Evolutionary conservation across 352 stramenopile species (phyloP).

Genomic region (Thraustotheca clavata): DNA sequence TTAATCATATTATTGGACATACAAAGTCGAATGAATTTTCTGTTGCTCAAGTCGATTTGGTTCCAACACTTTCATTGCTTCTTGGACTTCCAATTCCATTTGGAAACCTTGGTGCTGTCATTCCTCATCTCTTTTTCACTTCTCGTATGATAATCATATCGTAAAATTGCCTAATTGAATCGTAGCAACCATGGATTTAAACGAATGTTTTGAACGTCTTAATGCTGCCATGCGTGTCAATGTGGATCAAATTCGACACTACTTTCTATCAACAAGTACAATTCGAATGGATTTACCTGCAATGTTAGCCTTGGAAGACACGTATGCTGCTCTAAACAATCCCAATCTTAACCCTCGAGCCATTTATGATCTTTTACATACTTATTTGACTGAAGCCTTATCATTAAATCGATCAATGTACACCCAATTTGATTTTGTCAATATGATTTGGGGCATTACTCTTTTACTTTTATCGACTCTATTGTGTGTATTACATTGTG

Average conservation of each 20-base stretch:
- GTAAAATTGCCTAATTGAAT: background rate
- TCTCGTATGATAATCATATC: background rate
- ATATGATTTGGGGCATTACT: conserved; percentile 58
- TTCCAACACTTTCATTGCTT: conserved; percentile 92
- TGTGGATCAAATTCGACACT: conserved; percentile 72
- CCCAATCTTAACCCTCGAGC: background rate
- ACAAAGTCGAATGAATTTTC: background rate
- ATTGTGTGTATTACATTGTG: background rate
- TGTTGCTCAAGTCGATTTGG: conserved; percentile 83
- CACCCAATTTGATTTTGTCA: conserved; percentile 81
- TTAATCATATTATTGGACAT: background rate
- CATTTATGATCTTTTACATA: conserved; percentile 29
- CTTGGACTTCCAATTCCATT: conserved; percentile 94
- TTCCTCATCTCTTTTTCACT: conserved; percentile 85
- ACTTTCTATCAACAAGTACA: conserved; percentile 34
- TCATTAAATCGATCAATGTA: conserved; percentile 65
- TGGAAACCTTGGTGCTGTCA: conserved; percentile 89
- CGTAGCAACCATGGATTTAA: background rate
- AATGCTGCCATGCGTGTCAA: conserved; percentile 74
- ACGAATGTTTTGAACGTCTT: conserved; percentile 33
- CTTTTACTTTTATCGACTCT: conserved; percentile 27
- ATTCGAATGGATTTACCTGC: conserved; percentile 19
- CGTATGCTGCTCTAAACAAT: conserved; percentile 33
- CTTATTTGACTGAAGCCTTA: conserved; percentile 56
- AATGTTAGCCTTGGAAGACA: conserved; percentile 33